phyloP scores from a whole-genome alignment of 208 protist genomes.

The Leishmania major region DNA sequence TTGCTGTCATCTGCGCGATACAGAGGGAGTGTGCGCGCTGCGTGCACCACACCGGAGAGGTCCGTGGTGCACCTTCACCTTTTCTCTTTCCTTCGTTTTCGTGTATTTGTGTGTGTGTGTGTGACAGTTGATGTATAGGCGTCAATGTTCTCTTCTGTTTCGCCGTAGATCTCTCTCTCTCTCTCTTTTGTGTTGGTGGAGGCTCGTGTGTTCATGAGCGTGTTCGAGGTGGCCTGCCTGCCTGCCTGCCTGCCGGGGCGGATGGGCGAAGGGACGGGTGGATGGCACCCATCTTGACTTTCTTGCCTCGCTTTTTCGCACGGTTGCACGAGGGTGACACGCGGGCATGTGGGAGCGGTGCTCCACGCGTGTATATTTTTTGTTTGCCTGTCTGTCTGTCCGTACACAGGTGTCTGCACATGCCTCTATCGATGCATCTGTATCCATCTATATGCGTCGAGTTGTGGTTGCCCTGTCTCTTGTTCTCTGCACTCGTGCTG shows the following conservation, averaged over 20 bases:
- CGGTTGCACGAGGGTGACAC: not conserved
- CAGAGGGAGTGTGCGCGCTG: not conserved
- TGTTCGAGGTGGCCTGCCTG: not conserved
- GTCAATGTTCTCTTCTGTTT: too few species aligned
- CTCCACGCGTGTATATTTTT: not conserved
- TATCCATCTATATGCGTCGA: not conserved
- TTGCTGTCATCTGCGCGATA: not conserved
- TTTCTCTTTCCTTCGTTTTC: conserved; percentile 11
- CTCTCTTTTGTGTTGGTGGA: not conserved
- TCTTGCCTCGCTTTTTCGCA: not conserved
- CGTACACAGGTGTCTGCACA: not conserved
- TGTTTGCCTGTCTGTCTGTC: not conserved
- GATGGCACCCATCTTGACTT: not conserved
- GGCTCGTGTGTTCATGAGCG: not conserved
- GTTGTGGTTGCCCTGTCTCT: not conserved
- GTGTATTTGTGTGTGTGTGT: conserved; percentile 1
- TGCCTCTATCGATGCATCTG: too few species aligned
- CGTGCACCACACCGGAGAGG: not conserved
- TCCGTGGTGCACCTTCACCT: not conserved
- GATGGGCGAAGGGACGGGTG: not conserved
- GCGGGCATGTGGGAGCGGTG: not conserved
- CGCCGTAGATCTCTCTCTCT: not conserved
- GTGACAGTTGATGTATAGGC: not conserved
- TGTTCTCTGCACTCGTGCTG: not conserved
- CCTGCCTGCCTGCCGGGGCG: not conserved